phyloP scores from a whole-genome alignment of 257 asterid species.

The Solanum chiquidenum region DNA sequence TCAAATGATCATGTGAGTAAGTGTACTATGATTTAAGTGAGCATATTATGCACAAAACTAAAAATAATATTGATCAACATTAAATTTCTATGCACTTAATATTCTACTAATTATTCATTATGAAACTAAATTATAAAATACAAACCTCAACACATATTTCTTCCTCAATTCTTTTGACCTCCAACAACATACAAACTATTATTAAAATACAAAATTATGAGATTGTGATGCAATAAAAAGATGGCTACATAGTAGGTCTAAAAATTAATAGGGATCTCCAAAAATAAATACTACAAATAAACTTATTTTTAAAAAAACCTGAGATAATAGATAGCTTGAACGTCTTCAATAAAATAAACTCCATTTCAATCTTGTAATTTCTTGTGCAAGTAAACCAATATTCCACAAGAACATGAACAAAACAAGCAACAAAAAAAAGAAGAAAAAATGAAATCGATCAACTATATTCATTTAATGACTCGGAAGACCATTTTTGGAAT shows the following conservation, averaged over 20 bases:
- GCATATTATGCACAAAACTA: not conserved
- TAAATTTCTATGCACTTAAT: not conserved
- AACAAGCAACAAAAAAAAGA: not conserved
- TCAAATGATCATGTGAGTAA: not conserved
- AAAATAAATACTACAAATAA: not conserved
- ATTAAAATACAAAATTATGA: not conserved
- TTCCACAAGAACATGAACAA: not conserved
- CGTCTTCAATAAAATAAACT: no score
- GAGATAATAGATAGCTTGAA: not conserved
- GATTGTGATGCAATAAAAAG: not conserved
- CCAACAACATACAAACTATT: not conserved
- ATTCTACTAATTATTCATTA: no score
- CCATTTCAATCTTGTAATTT: no score
- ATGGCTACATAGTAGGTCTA: not conserved
- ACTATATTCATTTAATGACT: not conserved
- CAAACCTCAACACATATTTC: not conserved
- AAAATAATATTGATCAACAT: not conserved
- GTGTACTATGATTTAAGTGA: not conserved
- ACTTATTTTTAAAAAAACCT: no score
- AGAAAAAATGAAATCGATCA: not conserved
- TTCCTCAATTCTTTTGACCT: not conserved
- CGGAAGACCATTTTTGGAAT: no score
- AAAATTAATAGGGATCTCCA: not conserved
- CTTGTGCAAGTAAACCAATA: no score
- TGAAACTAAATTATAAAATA: not conserved